phyloP scores from a whole-genome alignment of 192 early-diverging fungal genomes.

The Backusella parvicylindrica region DNA sequence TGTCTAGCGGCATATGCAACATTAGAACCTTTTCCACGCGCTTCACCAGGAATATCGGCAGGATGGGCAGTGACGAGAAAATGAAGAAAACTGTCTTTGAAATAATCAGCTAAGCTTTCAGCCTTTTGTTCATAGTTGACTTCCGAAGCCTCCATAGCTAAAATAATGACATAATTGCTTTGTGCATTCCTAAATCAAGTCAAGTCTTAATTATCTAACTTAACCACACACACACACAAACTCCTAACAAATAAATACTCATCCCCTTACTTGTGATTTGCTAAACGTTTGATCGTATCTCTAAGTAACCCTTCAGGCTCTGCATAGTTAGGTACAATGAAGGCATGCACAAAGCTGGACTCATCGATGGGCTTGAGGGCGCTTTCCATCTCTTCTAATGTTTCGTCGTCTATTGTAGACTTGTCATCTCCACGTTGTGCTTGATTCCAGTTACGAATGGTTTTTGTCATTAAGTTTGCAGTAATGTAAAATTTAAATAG shows the following conservation, averaged over 20 bases:
- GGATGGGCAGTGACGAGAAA: slow-evolving; percentile 74
- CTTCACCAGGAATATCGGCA: slow-evolving; percentile 62
- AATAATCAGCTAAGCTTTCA: slow-evolving; percentile 48
- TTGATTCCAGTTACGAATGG: slow-evolving; percentile 38
- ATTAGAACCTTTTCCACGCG: slow-evolving; percentile 72
- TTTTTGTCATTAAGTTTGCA: slow-evolving; percentile 38
- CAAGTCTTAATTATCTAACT: not conserved
- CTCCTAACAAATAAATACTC: slow-evolving; percentile 15
- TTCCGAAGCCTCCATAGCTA: slow-evolving; percentile 77
- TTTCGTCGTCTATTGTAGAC: slow-evolving; percentile 7
- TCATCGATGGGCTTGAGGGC: slow-evolving; percentile 20
- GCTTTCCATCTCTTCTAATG: slow-evolving; percentile 9
- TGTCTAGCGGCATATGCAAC: slow-evolving; percentile 60
- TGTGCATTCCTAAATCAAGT: slow-evolving; percentile 36
- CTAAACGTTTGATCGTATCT: slow-evolving; percentile 69
- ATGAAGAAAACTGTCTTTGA: slow-evolving; percentile 59
- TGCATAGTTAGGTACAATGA: slow-evolving; percentile 73
- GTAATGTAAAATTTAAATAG: slow-evolving; percentile 46
- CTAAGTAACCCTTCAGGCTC: slow-evolving; percentile 64
- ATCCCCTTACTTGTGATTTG: slow-evolving; percentile 53
- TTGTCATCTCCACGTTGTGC: slow-evolving; percentile 9
- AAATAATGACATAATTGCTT: slow-evolving; percentile 55
- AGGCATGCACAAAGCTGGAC: slow-evolving; percentile 50
- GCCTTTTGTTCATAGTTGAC: slow-evolving; percentile 53
- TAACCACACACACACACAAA: not conserved